Base-by-base conservation (phyloP, 2,329 filamentous ascomycete genomes). In the Fusarium sp. region DNA sequence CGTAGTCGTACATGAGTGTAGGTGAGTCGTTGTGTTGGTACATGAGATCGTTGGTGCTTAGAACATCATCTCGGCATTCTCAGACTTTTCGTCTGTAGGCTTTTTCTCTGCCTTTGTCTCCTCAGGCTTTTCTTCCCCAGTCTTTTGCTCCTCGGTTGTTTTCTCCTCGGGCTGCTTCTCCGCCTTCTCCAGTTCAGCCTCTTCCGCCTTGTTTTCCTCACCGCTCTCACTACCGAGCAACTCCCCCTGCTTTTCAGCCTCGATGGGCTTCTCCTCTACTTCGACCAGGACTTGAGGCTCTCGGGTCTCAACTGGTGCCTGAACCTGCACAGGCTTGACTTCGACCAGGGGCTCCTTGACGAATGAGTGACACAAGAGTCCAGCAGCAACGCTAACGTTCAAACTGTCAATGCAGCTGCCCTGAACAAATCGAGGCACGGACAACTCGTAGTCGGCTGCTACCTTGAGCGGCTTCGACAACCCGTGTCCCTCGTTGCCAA, bases 341-440 rank as follows among this genome's bases (percentile, higher is more conserved):
- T 59, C 56, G 42, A 46, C 33, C 33, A 61, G 58, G 4, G 64
- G 59, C 33, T 74, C 78, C 74, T 81, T 85, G 74, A 92, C 77
- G 75, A 96, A 93, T 0, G 90, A 83, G 68, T 90, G 86, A 67
- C 90, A 90, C 55, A 98, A 81, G 53, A 98, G 81, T 1, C 89
- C 93, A 6, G 92, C 89, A 1, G 96, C 95, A 18, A 97, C 94
- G 76, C 92, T 93, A 38, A 98, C 96, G 77, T 99, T 98, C 77
- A 99, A 81, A 78, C 93, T 97, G 79, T 98, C 95, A 3, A 99
- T 89, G 77, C 71, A 89, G 77, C 75, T 86, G 77, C 74, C 83
- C 67, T 76, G 81, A 42, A 79, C 85, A 69, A 78, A 86, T 78
- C 78, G 86, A 70, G 85, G 85, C 58, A 99, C 92, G 6, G 89